Evolutionary conservation across 2,329 filamentous ascomycete species (phyloP).

Genomic region (Cephalotrichum gorgonifer): DNA sequence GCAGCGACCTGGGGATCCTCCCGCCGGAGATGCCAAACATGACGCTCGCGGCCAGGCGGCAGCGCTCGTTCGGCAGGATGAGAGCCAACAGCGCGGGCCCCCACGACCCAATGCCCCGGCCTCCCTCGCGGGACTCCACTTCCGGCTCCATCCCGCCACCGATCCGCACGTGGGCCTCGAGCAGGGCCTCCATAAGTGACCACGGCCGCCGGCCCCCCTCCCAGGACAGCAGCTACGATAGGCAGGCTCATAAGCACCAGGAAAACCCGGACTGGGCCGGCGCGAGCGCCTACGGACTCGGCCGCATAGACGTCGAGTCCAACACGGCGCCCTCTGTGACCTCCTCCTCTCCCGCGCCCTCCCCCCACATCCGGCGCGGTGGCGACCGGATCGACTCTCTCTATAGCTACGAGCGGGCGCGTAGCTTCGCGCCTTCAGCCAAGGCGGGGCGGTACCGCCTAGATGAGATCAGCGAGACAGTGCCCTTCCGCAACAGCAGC

Average conservation of each 20-base stretch:
- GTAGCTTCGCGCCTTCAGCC: slow-evolving; percentile 13
- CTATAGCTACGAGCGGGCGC: slow-evolving; percentile 11
- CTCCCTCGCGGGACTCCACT: not conserved
- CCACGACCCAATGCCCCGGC: not conserved
- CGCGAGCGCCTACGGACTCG: not conserved
- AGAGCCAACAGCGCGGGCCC: not conserved
- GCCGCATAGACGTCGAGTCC: slow-evolving; percentile 5
- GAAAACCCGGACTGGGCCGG: not conserved
- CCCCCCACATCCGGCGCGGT: slow-evolving; percentile 7
- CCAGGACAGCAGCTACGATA: not conserved
- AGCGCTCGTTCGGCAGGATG: not conserved
- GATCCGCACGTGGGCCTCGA: not conserved
- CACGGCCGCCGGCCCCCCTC: not conserved
- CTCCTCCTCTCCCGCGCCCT: slow-evolving; percentile 8
- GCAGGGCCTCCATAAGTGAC: not conserved
- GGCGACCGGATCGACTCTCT: slow-evolving; percentile 7
- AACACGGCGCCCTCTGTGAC: not conserved
- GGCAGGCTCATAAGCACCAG: not conserved
- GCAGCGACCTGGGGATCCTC: not conserved
- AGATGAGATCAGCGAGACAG: slow-evolving; percentile 19
- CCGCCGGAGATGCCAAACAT: not conserved
- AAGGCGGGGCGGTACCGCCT: slow-evolving; percentile 10
- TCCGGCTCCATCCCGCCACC: not conserved
- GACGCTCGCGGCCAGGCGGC: not conserved
- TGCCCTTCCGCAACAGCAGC: slow-evolving; percentile 22